These are phyloP conservation scores for Eimeria sp. DNA, from an alignment of 169 alveolate species.

Conservation along the genomic window DNA sequence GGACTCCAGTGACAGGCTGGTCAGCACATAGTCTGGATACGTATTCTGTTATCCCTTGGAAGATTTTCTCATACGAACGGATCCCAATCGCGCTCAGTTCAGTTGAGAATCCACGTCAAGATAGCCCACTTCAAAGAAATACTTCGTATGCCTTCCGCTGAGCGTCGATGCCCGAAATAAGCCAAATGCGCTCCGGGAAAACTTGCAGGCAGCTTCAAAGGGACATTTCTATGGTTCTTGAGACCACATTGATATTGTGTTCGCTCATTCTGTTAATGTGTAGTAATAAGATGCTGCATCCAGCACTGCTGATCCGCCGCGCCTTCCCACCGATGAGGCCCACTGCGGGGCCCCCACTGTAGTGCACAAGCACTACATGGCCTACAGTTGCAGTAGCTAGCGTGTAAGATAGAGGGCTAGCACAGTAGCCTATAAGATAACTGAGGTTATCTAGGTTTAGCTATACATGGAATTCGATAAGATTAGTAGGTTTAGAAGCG, in stretches of 20 bases:
- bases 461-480: too few species aligned
- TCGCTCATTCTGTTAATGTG: neutral
- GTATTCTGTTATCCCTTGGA: neutral
- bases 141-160: neutral
- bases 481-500: too few species aligned
- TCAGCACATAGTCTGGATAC: neutral
- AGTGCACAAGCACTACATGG: too few species aligned
- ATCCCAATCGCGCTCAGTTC: neutral
- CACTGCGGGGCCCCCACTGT: slow-evolving; percentile 20
- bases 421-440: too few species aligned
- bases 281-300: neutral
- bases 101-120: neutral
- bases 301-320: neutral
- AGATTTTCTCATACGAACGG: neutral
- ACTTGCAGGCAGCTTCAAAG: neutral
- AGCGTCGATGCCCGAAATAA: neutral
- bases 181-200: neutral
- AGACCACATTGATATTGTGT: neutral
- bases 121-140: too few species aligned
- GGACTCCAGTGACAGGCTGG: neutral
- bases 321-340: neutral
- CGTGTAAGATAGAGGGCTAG: too few species aligned
- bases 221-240: neutral
- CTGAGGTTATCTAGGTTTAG: too few species aligned
- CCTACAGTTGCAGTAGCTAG: too few species aligned